Evolutionary conservation across 2,329 filamentous ascomycete species (phyloP), one percentile per base, ranked within the genome.

Genomic region (Thermochaetoides dissita): DNA sequence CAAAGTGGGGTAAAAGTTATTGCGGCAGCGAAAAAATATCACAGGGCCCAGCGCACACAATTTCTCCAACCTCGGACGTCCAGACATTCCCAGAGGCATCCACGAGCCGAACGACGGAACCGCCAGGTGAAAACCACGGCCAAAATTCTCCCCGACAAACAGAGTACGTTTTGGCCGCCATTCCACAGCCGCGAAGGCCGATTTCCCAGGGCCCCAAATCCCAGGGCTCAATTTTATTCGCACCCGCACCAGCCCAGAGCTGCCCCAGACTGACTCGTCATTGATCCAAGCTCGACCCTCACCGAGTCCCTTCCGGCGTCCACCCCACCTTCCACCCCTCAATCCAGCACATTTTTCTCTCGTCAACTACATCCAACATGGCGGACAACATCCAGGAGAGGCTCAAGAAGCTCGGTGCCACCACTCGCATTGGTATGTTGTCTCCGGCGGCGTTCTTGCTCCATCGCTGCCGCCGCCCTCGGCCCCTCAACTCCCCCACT

Each of bases 351-450:
- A 38, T 41, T 37, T 34, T 37, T 11, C 34, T 35, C 10, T 24
- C 17, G 17, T 3, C 8, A 35, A 12, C 34, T 11, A 35, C 34
- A 10, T 35, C 34, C 34, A 35, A 46, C 57, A 74, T 74, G 69
- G 63, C 66, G 57, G 70, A 73, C 5, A 24, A 24, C 58, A 58
- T 74, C 53, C 70, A 74, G 64, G 70, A 74, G 63, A 67, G 70
- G 55, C 66, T 74, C 57, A 74, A 72, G 69, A 74, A 74, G 69
- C 69, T 73, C 50, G 69, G 68, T 61, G 63, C 61, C 48, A 59
- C 58, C 51, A 68, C 68, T 58, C 68, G 69, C 63, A 84, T 80
- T 67, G 81, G 81, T 84, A 76, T 58, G 80, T 76, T 44, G 44
- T 40, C 44, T 43, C 34, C 17, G 17, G 17, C 17, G 17, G 17